A percentile compares a stretch with the other conserved stretches of the same genome.
phyloP scores from a whole-genome alignment of 2,329 filamentous ascomycete genomes.

The Didymella lethalis region DNA sequence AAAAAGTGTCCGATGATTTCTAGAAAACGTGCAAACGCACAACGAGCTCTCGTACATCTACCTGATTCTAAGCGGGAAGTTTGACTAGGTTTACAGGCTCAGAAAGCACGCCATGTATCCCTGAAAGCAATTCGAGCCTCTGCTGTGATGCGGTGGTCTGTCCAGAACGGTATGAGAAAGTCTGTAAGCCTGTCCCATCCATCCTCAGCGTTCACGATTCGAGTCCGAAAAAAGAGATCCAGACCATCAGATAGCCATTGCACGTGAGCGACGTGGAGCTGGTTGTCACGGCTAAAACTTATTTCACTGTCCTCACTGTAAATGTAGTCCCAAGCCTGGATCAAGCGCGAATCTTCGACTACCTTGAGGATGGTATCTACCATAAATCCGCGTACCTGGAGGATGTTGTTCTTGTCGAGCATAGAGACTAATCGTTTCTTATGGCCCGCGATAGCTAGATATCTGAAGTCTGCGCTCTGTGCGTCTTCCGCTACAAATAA shows the following conservation, averaged over 20 bases:
- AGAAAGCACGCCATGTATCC: neutral
- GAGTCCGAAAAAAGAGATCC: neutral
- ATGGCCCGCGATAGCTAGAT: neutral
- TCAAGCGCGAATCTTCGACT: neutral
- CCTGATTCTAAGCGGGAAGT: too few relatives aligned
- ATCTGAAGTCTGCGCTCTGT: neutral
- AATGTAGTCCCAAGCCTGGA: neutral
- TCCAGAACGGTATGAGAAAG: conserved; percentile 6
- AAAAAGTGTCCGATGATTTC: neutral
- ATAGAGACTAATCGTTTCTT: neutral
- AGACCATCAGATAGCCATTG: neutral
- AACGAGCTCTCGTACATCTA: too few relatives aligned
- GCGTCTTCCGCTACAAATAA: neutral
- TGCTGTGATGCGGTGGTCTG: neutral
- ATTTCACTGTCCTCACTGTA: too few relatives aligned
- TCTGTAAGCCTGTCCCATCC: neutral
- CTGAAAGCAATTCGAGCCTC: neutral
- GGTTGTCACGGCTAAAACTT: neutral
- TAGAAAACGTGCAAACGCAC: neutral
- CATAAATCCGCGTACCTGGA: neutral
- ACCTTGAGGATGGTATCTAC: neutral
- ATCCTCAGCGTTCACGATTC: neutral
- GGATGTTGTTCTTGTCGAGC: neutral
- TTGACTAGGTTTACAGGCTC: neutral
- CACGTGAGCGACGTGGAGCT: neutral